Base-by-base conservation (phyloP, 257 asterid species). In the Coffea canephora region DNA sequence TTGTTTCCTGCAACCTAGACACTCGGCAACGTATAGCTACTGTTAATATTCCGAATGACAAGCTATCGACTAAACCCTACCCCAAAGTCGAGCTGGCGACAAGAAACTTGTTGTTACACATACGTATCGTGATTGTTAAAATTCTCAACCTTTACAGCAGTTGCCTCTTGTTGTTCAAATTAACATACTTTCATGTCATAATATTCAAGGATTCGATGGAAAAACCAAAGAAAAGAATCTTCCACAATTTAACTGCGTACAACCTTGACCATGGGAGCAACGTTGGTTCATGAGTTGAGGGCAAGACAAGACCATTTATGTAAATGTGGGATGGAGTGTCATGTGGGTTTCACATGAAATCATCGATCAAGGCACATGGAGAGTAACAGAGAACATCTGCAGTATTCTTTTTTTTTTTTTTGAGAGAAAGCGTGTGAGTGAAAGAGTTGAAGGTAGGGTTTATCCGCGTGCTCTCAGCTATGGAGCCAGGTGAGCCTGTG, bases 301-400 rank as follows among this genome's bases (percentile, higher is more conserved):
- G 78, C 69, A 45, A 54, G 83, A 78, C 64, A 55, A 71, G 90
- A 77, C 79, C 82, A 64, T 77, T 31, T 76, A 66, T 65, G 83
- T 62, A n/a, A 62, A 57, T 68, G 64, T 23, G 84, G 86, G 75
- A 82, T 86, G 85, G 88, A 27, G 73, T 49, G 77, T 83, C 91
- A 85, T 79, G 89, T 88, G 92, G 82, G 86, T 71, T 79, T 80
- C 89, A 88, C 86, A 79, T 85, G 86, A 85, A 55, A 41, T 25
- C 39, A 75, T 79, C 79, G 77, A 81, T 72, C 62, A 46, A 76
- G 55, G 85, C 85, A 88, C 79, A 83, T 81, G 84, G 67, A 59
- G 62, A 76, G 46, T 76, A 86, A 84, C 87, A 84, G 77, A 84
- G 85, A 88, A 82, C 83, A 86, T 84, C 88, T 84, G 91, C 87